A percentile compares a stretch with the other conserved stretches of the same genome.
phyloP scores from a whole-genome alignment of 192 early-diverging fungal species.

The Dispira parvispora region DNA sequence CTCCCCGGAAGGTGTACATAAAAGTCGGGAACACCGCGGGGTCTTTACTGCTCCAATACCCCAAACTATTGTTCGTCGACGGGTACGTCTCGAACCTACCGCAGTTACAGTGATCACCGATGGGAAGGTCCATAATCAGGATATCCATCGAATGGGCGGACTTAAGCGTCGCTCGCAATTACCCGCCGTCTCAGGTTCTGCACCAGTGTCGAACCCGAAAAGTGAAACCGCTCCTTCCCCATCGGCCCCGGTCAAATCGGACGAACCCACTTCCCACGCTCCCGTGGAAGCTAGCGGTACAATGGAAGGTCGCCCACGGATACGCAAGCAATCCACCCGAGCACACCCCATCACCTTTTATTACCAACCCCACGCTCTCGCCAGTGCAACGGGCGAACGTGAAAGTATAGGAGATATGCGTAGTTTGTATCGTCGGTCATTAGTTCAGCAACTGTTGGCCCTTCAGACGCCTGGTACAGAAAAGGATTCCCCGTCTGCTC shows the following conservation, averaged over 20 bases:
- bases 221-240: neutral
- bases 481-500: neutral
- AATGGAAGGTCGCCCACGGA: neutral
- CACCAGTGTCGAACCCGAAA: neutral
- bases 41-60: neutral
- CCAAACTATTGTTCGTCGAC: neutral
- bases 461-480: neutral
- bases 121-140: neutral
- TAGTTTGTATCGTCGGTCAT: neutral
- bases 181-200: neutral
- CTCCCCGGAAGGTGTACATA: neutral
- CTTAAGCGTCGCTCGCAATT: neutral
- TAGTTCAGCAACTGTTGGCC: neutral
- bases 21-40: neutral
- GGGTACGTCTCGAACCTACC: conserved; percentile 1
- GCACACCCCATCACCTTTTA: conserved; percentile 3
- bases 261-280: neutral
- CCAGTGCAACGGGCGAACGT: neutral
- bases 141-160: neutral
- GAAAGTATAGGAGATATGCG: neutral
- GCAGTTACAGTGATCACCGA: neutral
- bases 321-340: conserved; percentile 3
- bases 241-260: neutral
- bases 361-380: neutral
- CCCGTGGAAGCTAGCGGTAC: neutral